These are phyloP conservation scores for Musa acuminata DNA, from an alignment of 176 grass and related monocot genomes.

Conservation along the genomic window DNA sequence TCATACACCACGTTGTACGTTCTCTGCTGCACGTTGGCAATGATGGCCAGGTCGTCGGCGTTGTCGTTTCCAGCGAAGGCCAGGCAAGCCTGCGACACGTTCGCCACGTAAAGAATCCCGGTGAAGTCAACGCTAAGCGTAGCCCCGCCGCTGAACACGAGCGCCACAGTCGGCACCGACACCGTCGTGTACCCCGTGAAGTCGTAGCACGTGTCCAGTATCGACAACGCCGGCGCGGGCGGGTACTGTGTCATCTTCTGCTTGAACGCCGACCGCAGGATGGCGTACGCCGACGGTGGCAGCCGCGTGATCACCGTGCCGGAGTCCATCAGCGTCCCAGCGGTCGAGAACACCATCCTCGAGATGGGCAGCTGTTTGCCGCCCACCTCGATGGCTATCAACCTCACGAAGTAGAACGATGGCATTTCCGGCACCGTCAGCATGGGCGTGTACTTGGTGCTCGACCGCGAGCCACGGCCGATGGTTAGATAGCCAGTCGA, in stretches of 20 bases:
- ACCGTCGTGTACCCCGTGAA: constrained; percentile 36
- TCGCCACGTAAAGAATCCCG: constrained; percentile 49
- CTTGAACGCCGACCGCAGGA: constrained; percentile 35
- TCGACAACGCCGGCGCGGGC: constrained; percentile 40
- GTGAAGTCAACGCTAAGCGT: constrained; percentile 35
- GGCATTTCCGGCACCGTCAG: constrained; percentile 13
- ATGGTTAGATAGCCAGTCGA: constrained; percentile 43
- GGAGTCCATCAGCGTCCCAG: constrained; percentile 66
- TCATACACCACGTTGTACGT: constrained; percentile 58
- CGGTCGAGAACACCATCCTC: constrained; percentile 10
- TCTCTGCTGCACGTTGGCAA: constrained; percentile 82
- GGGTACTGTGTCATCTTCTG: constrained; percentile 38
- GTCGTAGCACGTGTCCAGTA: constrained; percentile 88
- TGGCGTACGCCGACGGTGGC: constrained; percentile 38
- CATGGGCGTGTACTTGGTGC: constrained; percentile 55
- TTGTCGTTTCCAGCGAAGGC: constrained; percentile 63
- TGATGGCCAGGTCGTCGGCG: constrained; percentile 30
- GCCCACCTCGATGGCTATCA: constrained; percentile 44
- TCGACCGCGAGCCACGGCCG: constrained; percentile 16
- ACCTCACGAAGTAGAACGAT: constrained; percentile 63
- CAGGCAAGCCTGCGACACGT: constrained; percentile 51
- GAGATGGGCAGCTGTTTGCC: constrained; percentile 23
- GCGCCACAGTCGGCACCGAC: constrained; percentile 43
- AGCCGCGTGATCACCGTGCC: constrained; percentile 83
- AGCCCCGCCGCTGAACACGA: constrained; percentile 46